Evolutionary conservation across 2,329 filamentous ascomycete species (phyloP).

Genomic region (Hypoxylon sp.): DNA sequence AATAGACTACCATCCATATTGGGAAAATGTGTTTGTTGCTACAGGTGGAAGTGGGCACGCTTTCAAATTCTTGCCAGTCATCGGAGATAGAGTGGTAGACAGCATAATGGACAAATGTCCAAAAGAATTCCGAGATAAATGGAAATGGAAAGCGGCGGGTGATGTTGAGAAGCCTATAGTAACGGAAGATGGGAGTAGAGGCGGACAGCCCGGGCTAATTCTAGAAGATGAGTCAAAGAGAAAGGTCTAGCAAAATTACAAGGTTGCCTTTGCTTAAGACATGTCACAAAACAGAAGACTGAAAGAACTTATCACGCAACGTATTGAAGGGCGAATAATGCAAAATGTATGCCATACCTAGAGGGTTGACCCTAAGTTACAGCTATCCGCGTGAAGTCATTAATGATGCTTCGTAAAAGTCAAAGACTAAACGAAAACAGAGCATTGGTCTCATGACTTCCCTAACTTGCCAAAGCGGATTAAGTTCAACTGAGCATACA

Average conservation of each 20-base stretch:
- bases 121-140: constrained; percentile 68
- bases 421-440: constrained; percentile 1
- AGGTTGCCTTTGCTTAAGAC: neutral
- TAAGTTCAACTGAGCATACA: constrained; percentile 22
- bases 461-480: constrained; percentile 17
- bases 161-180: constrained; percentile 58
- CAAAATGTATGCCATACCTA: constrained; percentile 42
- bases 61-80: constrained; percentile 78
- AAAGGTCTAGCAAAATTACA: neutral
- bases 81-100: constrained; percentile 74
- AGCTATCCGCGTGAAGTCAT: constrained; percentile 14
- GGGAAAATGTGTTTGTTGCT: constrained; percentile 71
- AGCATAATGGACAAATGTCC: constrained; percentile 64
- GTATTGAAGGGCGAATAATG: constrained; percentile 6
- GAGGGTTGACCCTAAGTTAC: constrained; percentile 32
- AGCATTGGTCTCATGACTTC: neutral
- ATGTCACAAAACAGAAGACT: constrained; percentile 55
- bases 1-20: constrained; percentile 76
- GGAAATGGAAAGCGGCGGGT: constrained; percentile 74
- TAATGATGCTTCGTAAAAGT: constrained; percentile 1
- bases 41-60: constrained; percentile 76
- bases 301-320: neutral
- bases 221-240: constrained; percentile 55
- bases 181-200: constrained; percentile 69
- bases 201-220: constrained; percentile 63